A percentile compares a stretch with the other conserved stretches of the same genome.
These are phyloP conservation scores for Wickerhamiella brachini DNA, from an alignment of 805 yeast genomes.

Conservation along the genomic window DNA sequence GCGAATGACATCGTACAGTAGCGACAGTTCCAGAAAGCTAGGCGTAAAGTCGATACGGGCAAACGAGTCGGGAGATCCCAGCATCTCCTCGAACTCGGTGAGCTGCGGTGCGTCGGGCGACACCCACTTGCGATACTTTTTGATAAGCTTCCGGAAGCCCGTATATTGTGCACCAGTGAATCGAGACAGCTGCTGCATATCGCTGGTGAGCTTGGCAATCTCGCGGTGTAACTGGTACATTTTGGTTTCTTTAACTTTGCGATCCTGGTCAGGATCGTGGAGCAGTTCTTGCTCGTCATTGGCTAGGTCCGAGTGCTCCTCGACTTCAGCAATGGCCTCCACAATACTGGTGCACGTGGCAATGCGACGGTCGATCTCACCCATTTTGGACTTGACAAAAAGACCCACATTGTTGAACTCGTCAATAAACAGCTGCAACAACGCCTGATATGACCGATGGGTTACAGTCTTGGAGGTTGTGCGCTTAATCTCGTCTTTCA, in stretches of 20 bases:
- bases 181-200: constrained; percentile 52
- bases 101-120: constrained; percentile 20
- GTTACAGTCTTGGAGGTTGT: constrained; percentile 30
- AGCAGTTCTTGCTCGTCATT: neutral
- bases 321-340: constrained; percentile 19
- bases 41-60: constrained; percentile 45
- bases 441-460: constrained; percentile 5
- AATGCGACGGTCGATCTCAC: constrained; percentile 48
- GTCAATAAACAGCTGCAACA: constrained; percentile 8
- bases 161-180: constrained; percentile 62
- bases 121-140: constrained; percentile 46
- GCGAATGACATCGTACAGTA: constrained; percentile 38
- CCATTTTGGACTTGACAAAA: constrained; percentile 53
- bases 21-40: constrained; percentile 45
- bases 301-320: neutral
- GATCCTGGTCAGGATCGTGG: neutral
- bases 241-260: neutral
- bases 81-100: constrained; percentile 19
- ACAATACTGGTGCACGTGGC: constrained; percentile 28
- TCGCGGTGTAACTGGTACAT: constrained; percentile 24
- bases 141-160: constrained; percentile 55
- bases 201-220: constrained; percentile 32
- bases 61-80: constrained; percentile 40
- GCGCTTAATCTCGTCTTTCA: constrained; percentile 49
- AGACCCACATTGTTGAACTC: constrained; percentile 28